A percentile compares a stretch with the other conserved stretches of the same genome.
Evolutionary conservation across 805 yeast genomes (phyloP).

Genomic region (Hagleromyces aurorensis): DNA sequence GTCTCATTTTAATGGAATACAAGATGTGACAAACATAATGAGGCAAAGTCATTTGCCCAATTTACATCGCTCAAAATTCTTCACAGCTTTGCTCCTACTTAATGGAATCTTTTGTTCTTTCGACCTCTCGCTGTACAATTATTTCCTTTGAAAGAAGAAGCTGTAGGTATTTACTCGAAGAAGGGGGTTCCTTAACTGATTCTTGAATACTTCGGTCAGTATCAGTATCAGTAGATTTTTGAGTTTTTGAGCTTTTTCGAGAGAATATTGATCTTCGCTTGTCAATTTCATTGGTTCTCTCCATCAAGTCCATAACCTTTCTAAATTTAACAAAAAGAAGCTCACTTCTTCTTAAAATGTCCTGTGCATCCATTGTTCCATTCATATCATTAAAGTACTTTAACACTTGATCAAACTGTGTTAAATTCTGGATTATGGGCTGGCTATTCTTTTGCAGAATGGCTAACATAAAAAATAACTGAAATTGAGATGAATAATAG

Average conservation of each 20-base stretch:
- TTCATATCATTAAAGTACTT: slow-evolving; percentile 88
- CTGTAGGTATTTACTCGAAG: slow-evolving; percentile 37
- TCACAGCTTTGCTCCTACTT: no score
- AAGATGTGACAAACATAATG: no score
- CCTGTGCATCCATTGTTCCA: slow-evolving; percentile 65
- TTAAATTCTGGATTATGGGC: slow-evolving; percentile 64
- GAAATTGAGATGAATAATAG: slow-evolving; percentile 77
- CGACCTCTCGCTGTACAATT: slow-evolving; percentile 54
- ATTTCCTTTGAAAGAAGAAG: slow-evolving; percentile 50
- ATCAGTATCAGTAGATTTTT: slow-evolving; percentile 9
- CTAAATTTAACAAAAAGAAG: slow-evolving; percentile 71
- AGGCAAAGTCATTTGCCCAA: no score
- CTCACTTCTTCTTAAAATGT: slow-evolving; percentile 77
- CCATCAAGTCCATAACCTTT: slow-evolving; percentile 73
- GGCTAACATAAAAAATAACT: slow-evolving; percentile 78
- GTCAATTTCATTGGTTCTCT: slow-evolving; percentile 37
- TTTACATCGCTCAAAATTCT: no score
- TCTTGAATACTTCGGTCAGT: slow-evolving; percentile 6
- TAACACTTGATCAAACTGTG: slow-evolving; percentile 82
- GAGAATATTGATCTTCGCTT: slow-evolving; percentile 3
- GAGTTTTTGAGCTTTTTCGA: slow-evolving; percentile 1
- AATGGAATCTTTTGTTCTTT: slow-evolving; percentile 22
- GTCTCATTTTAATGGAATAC: no score
- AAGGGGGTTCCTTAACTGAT: slow-evolving; percentile 14
- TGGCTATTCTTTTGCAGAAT: slow-evolving; percentile 82